phyloP scores from a whole-genome alignment of 176 grass and related monocot species.

The Leersia perrieri region DNA sequence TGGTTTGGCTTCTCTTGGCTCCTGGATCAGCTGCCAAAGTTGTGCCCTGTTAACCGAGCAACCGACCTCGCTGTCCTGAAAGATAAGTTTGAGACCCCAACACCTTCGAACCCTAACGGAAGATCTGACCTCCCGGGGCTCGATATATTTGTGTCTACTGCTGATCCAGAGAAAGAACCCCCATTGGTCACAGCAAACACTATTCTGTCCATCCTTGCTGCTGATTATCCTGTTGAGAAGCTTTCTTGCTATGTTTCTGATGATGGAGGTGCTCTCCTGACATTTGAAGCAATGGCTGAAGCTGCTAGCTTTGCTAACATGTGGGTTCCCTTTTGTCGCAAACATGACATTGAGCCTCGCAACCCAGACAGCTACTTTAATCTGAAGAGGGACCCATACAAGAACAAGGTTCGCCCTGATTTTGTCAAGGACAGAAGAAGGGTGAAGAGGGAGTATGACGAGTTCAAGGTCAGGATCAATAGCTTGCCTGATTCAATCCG shows the following conservation, averaged over 20 bases:
- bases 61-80: constrained; percentile 81
- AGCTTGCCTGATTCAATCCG: constrained; percentile 81
- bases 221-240: constrained; percentile 96
- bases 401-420: constrained; percentile 76
- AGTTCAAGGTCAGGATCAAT: constrained; percentile 93
- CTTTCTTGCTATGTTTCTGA: constrained; percentile 95
- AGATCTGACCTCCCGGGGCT: constrained; percentile 87
- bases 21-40: constrained; percentile 85
- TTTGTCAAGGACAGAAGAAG: constrained; percentile 95
- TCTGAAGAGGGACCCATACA: constrained; percentile 93
- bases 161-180: constrained; percentile 96
- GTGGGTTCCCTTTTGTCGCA: constrained; percentile 95
- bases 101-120: constrained; percentile 52
- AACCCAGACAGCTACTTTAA: constrained; percentile 94
- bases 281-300: constrained; percentile 98
- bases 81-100: constrained; percentile 90
- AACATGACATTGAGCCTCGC: constrained; percentile 84
- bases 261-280: constrained; percentile 86
- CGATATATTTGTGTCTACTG: constrained; percentile 91
- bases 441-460: constrained; percentile 94
- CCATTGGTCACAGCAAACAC: constrained; percentile 89
- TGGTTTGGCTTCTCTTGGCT: constrained; percentile 97
- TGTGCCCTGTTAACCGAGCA: constrained; percentile 78
- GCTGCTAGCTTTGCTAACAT: constrained; percentile 95
- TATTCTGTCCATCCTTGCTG: constrained; percentile 94